These are phyloP conservation scores for Strobilomyces confusus DNA, from an alignment of 768 basidiomycete genomes.

Conservation along the genomic window DNA sequence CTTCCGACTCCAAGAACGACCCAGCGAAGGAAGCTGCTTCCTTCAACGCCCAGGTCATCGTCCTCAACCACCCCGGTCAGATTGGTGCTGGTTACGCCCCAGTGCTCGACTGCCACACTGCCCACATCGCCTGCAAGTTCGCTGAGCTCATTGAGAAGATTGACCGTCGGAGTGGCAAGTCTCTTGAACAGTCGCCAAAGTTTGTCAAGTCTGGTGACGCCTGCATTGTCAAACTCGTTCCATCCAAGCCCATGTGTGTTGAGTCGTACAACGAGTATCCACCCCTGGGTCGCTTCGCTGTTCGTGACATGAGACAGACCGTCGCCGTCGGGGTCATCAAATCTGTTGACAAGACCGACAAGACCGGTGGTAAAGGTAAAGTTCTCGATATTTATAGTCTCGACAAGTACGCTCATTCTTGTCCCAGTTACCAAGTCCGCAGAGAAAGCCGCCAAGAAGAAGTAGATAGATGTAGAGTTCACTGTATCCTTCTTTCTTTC, in stretches of 20 bases:
- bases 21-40: slow-evolving; percentile 99
- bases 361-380: slow-evolving; percentile 78
- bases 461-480: slow-evolving; percentile 81
- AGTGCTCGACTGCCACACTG: slow-evolving; percentile 99
- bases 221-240: slow-evolving; percentile 95
- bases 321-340: slow-evolving; percentile 99
- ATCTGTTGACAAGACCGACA: slow-evolving; percentile 93
- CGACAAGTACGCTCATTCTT: slow-evolving; percentile 11
- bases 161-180: slow-evolving; percentile 97
- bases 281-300: slow-evolving; percentile 98
- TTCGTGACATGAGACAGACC: slow-evolving; percentile 99
- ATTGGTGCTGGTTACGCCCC: slow-evolving; percentile 99
- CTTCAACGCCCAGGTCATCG: slow-evolving; percentile 99
- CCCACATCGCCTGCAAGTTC: slow-evolving; percentile 99
- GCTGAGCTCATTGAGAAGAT: slow-evolving; percentile 98
- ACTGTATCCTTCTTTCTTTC: slow-evolving; percentile 55
- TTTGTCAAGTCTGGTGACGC: slow-evolving; percentile 99
- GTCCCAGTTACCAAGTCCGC: slow-evolving; percentile 84
- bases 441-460: slow-evolving; percentile 95
- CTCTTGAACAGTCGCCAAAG: slow-evolving; percentile 84
- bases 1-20: slow-evolving; percentile 99
- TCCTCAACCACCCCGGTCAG: slow-evolving; percentile 99
- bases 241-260: slow-evolving; percentile 94
- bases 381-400: slow-evolving; percentile 16
- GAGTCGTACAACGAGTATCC: slow-evolving; percentile 97